Conservation (phyloP, 441 rosid species). For the Adansonia grandidieri region DNA sequence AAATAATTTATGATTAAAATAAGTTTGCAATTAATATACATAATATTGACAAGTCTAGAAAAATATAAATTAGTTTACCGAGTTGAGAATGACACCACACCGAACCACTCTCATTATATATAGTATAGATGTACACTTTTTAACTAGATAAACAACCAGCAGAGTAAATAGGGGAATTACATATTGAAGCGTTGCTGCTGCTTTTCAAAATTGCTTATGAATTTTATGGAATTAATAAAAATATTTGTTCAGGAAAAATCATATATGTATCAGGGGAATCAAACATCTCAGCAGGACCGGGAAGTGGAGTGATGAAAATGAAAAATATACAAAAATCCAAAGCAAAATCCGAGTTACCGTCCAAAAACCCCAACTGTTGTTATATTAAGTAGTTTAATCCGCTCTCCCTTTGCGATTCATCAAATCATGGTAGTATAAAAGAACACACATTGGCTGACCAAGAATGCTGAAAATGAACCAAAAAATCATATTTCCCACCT, state of each 20-base stretch:
- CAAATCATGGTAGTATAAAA: slow-evolving; percentile 91
- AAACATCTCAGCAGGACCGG: slow-evolving; percentile 23
- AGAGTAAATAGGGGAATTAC: not conserved
- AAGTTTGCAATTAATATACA: too few relatives aligned
- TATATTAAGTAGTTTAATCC: slow-evolving; percentile 25
- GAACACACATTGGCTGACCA: slow-evolving; percentile 96
- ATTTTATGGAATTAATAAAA: not conserved
- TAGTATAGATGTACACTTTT: not conserved
- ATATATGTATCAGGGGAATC: not conserved
- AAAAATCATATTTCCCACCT: slow-evolving; percentile 98
- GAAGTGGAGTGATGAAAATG: slow-evolving; percentile 3
- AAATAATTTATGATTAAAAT: too few relatives aligned
- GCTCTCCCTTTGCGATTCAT: slow-evolving; percentile 74
- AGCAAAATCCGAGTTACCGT: slow-evolving; percentile 1
- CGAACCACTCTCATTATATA: too few relatives aligned
- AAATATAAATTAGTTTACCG: too few relatives aligned
- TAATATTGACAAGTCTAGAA: too few relatives aligned
- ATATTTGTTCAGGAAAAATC: not conserved
- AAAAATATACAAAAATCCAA: not conserved
- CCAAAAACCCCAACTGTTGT: not conserved
- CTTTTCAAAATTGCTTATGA: slow-evolving; percentile 34
- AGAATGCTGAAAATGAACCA: slow-evolving; percentile 94
- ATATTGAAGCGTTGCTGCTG: not conserved
- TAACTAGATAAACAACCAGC: not conserved
- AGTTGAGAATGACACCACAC: too few relatives aligned